Base-by-base conservation (phyloP, 257 asterid genomes). In the Solanum bulbocastanum region DNA sequence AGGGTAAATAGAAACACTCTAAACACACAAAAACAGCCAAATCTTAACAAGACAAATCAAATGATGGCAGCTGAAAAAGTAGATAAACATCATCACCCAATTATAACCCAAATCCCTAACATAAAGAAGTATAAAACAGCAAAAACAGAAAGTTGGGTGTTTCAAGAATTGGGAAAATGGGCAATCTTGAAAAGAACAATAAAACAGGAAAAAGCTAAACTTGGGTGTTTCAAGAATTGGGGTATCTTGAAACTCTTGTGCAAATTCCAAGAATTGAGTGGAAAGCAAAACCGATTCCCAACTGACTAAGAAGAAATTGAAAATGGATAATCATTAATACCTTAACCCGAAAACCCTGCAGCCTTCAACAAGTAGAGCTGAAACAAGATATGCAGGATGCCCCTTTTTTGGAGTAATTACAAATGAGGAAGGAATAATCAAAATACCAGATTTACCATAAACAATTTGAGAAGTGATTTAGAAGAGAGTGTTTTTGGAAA, bases 31-130 rank as follows among this genome's bases (percentile, higher is more conserved):
- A 74, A 66, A 83, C 10, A 65, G 82, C 86, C 84, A 65, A 46
- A 88, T 62, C 72, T 58, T 32, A 73, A 73, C 62, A 14, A 60
- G 42, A 86, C 30, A 6, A 83, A 72, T 33, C 82, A 86, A 83
- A 69, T 25, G 58, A 89, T 25, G 74, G 83, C 89, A 89, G 88
- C 83, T 89, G 25, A 42, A 42, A 52, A 52, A 39, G 39, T 15
- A 39, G 1, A 60, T 68, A 66, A 37, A 85, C 25, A 74, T 74
- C 0, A 9, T 36, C 46, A 10, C 20, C 10, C 44, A 76, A 39
- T 23, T 23, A 23, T 23, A 78, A 46, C 30, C 85, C 69, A 82
- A 81, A 81, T 81, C 85, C 85, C 68, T 81, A 81, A 81, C 85
- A 81, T 32, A 30, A 3, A 27, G 8, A 46, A 46, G 12, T 10